These are phyloP conservation scores for Stereocaulon alpinum DNA, from an alignment of 495 filamentous ascomycete species.

Conservation along the genomic window DNA sequence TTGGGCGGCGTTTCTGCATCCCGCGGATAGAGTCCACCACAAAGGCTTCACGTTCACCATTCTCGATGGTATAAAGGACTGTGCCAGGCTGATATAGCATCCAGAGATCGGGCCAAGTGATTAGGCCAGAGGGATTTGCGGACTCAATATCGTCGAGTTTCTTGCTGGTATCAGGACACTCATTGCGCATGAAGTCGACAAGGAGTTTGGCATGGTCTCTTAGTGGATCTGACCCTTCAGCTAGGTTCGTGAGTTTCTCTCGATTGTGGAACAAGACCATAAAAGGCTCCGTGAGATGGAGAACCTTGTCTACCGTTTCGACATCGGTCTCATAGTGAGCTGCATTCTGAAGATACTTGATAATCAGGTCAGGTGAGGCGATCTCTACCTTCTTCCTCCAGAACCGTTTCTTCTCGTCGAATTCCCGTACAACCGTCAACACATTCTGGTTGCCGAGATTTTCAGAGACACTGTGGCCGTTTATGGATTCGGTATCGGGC, in stretches of 20 bases:
- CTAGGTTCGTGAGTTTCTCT: conserved; percentile 1
- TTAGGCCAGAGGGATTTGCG: conserved; percentile 7
- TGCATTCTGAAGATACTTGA: conserved; percentile 6
- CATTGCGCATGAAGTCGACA: conserved; percentile 13
- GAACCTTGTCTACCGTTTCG: conserved; percentile 3
- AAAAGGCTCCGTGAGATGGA: conserved; percentile 16
- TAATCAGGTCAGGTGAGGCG: conserved; percentile 11
- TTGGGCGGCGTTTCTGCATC: conserved; percentile 6
- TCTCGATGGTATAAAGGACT: conserved; percentile 13
- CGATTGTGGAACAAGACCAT: conserved; percentile 20
- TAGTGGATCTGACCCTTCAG: neutral
- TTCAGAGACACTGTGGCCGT: neutral
- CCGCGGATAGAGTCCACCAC: conserved; percentile 20
- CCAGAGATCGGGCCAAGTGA: conserved; percentile 16
- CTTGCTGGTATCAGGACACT: conserved; percentile 7
- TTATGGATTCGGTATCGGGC: neutral
- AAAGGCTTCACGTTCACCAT: conserved; percentile 22
- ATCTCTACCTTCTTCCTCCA: conserved; percentile 17
- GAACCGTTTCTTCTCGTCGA: conserved; percentile 8
- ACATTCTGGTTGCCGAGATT: conserved; percentile 3
- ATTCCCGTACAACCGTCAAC: conserved; percentile 12
- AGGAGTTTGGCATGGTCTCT: conserved; percentile 16
- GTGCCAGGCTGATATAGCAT: conserved; percentile 21
- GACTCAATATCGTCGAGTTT: conserved; percentile 17
- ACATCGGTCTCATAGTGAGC: conserved; percentile 3